Evolutionary conservation across 768 basidiomycete species (phyloP).

Genomic region (Hypholoma fasciculare): DNA sequence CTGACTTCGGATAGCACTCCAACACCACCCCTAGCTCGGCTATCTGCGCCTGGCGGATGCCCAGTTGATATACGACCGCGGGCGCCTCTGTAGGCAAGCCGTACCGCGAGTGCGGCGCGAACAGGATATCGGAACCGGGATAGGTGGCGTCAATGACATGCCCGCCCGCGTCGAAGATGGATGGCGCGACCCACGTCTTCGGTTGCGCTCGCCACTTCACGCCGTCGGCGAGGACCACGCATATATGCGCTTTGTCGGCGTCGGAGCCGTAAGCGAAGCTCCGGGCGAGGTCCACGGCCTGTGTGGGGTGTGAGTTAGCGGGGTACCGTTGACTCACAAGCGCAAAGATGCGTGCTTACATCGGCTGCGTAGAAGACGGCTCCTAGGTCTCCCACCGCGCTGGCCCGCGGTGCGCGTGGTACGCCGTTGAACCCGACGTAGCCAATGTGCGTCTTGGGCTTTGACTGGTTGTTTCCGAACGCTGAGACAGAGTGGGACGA

Average conservation of each 20-base stretch:
- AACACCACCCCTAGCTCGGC: background rate
- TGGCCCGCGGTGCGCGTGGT: background rate
- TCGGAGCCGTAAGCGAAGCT: background rate
- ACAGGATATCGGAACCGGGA: background rate
- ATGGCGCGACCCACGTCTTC: background rate
- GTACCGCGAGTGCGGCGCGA: background rate
- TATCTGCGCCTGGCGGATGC: slow-evolving; percentile 2
- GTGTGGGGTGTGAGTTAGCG: background rate
- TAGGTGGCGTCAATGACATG: background rate
- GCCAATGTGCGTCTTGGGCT: background rate
- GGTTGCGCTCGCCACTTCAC: background rate
- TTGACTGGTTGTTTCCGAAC: background rate
- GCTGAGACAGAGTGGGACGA: background rate
- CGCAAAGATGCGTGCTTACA: background rate
- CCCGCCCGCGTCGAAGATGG: background rate
- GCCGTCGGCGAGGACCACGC: background rate
- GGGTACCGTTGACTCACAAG: too few relatives aligned
- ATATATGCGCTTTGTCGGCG: background rate
- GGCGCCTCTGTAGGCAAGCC: background rate
- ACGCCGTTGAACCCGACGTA: background rate
- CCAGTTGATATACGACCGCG: background rate
- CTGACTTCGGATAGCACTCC: background rate
- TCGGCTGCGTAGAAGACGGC: background rate
- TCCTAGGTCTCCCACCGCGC: background rate
- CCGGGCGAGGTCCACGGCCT: background rate